Evolutionary conservation across 2,329 filamentous ascomycete genomes (phyloP), one percentile per base, ranked within the genome.

Genomic region (Alternaria panax): DNA sequence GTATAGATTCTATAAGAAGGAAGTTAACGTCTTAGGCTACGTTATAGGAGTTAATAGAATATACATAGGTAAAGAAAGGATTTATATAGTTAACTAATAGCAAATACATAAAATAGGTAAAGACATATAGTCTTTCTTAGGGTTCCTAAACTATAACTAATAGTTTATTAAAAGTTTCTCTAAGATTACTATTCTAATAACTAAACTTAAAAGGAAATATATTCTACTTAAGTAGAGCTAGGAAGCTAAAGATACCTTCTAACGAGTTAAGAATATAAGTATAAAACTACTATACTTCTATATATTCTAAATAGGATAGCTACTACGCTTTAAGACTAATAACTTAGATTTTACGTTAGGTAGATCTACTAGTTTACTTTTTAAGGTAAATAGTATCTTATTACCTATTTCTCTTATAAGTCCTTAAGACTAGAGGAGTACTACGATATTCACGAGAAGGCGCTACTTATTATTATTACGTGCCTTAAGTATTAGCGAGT

Each of bases 391-490:
- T 46, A 30, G 22, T 25, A 59, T 3, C 67, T 51, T 20, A 57
- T 73, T 0, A 63, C 64, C 2, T 76, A 62, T 54, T 69, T 54
- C 30, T 73, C 55, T 16, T 56, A 47, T 36, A 75, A 74, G 34
- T 54, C 72, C 8, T 54, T 18, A 16, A 40, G 28, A 18, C 58
- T 60, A 2, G 54, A 78, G 55, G 57, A 48, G 5, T 77, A 76
- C 53, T 78, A 78, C 55, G 41, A 74, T 11, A 74, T 77, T 11
- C 64, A 78, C 43, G 57, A 79, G 46, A 77, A 79, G 53, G 73
- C 78, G 65, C 64, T 80, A 1, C 38, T 79, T 7, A 73, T 74
- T 7, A 75, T 80, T 43, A 54, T 79, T 3, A 20, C 40, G 9
- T 38, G 30, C 18, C 62, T 78, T 14, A 40, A 74, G 51, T 36